Conservation (phyloP, 139 green algal species). For the Tetradesmus obliquus region DNA sequence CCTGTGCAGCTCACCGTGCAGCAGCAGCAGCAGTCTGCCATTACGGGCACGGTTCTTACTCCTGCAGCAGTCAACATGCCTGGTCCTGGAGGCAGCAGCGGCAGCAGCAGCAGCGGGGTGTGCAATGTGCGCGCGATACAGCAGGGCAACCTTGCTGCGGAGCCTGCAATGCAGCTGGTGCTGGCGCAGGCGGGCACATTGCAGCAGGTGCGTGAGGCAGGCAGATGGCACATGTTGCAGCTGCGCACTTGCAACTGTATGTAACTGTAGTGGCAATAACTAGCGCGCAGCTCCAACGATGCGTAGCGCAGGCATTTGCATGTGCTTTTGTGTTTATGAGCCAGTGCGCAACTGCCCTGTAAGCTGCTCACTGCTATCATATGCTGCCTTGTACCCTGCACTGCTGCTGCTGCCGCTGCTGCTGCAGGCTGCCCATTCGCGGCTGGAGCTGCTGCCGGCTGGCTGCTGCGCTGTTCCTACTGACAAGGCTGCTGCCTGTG, state of each 20-base stretch:
- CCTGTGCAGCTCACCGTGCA: constrained; percentile 3
- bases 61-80: not conserved
- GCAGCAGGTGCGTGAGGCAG: not conserved
- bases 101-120: not conserved
- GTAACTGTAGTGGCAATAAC: not conserved
- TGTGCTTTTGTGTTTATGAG: not conserved
- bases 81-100: not conserved
- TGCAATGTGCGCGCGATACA: not conserved
- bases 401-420: not conserved
- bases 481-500: not conserved
- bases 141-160: not conserved
- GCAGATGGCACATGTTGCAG: not conserved
- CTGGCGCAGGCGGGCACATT: not conserved
- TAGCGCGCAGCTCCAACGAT: not conserved
- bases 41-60: too few relatives aligned
- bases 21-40: not conserved
- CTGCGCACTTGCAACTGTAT: not conserved
- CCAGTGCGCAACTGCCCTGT: not conserved
- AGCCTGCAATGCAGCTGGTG: not conserved
- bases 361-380: not conserved
- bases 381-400: not conserved
- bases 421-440: not conserved
- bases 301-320: not conserved
- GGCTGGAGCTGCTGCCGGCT: constrained; percentile 19
- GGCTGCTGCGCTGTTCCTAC: not conserved